Evolutionary conservation across 2,329 filamentous ascomycete species (phyloP).

Genomic region (Paraphoma chrysanthemicola): DNA sequence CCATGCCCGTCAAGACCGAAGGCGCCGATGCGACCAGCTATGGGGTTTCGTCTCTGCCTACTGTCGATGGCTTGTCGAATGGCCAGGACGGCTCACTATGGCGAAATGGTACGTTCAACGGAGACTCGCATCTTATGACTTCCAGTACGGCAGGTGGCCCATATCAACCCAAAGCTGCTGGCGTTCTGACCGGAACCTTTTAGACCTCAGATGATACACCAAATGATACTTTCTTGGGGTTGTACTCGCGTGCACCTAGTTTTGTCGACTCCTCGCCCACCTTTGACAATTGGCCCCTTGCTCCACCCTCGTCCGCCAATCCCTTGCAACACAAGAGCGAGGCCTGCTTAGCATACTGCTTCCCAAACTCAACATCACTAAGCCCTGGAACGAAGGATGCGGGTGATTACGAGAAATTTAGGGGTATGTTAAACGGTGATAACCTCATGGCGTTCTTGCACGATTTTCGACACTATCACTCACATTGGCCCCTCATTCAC

Average conservation of each 20-base stretch:
- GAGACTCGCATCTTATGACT: constrained; percentile 53
- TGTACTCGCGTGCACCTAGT: constrained; percentile 54
- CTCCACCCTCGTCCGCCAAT: constrained; percentile 41
- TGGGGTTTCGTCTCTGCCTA: constrained; percentile 43
- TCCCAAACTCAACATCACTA: constrained; percentile 50
- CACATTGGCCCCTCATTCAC: constrained; percentile 76
- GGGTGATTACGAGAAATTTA: constrained; percentile 62
- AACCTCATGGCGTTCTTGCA: constrained; percentile 75
- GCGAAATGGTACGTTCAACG: constrained; percentile 52
- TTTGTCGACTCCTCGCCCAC: constrained; percentile 49
- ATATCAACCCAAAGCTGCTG: constrained; percentile 53
- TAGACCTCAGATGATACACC: constrained; percentile 52
- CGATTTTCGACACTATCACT: constrained; percentile 74
- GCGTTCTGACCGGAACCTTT: constrained; percentile 52
- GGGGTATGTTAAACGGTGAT: constrained; percentile 67
- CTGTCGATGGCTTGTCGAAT: constrained; percentile 44
- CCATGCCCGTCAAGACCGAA: constrained; percentile 45
- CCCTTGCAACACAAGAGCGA: constrained; percentile 55
- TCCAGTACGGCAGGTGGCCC: constrained; percentile 56
- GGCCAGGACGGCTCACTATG: constrained; percentile 49
- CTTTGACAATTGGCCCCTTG: constrained; percentile 52
- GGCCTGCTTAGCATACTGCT: constrained; percentile 58
- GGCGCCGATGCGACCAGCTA: constrained; percentile 37
- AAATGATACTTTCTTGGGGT: constrained; percentile 57
- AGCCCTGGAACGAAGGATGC: constrained; percentile 35